phyloP scores from a whole-genome alignment of 768 basidiomycete species.

The Trametes coccinea region DNA sequence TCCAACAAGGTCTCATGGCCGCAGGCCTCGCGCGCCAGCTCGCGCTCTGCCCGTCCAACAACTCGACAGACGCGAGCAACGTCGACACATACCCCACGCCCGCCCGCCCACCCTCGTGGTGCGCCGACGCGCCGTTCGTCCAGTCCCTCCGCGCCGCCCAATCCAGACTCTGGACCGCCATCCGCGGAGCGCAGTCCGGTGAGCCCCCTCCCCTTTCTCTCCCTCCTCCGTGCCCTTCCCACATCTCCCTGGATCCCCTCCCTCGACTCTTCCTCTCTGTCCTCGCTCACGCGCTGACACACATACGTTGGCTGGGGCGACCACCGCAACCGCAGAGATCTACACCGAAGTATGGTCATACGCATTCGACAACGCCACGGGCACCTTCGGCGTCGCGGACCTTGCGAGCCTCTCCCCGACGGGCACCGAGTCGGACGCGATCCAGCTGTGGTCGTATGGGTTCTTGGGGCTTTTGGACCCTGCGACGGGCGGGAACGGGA shows the following conservation, averaged over 20 bases:
- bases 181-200: not conserved
- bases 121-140: slow-evolving; percentile 36
- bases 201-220: too few species aligned
- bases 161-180: slow-evolving; percentile 21
- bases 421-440: slow-evolving; percentile 47
- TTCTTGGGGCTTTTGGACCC: slow-evolving; percentile 37
- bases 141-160: slow-evolving; percentile 38
- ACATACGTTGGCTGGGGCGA: not conserved
- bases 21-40: slow-evolving; percentile 36
- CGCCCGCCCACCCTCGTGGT: too few species aligned
- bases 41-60: slow-evolving; percentile 13
- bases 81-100: not conserved
- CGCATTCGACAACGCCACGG: slow-evolving; percentile 37
- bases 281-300: not conserved
- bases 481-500: too few species aligned
- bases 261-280: too few species aligned
- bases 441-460: slow-evolving; percentile 45
- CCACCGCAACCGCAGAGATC: slow-evolving; percentile 28
- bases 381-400: slow-evolving; percentile 40
- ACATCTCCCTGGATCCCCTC: too few species aligned
- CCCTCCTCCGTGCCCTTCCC: too few species aligned
- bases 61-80: slow-evolving; percentile 26
- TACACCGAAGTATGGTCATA: slow-evolving; percentile 46
- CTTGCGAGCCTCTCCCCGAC: slow-evolving; percentile 39
- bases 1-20: slow-evolving; percentile 49